A percentile compares a stretch with the other conserved stretches of the same genome.
phyloP scores from a whole-genome alignment of 2,329 filamentous ascomycete genomes.

The Sporothrix inflata region DNA sequence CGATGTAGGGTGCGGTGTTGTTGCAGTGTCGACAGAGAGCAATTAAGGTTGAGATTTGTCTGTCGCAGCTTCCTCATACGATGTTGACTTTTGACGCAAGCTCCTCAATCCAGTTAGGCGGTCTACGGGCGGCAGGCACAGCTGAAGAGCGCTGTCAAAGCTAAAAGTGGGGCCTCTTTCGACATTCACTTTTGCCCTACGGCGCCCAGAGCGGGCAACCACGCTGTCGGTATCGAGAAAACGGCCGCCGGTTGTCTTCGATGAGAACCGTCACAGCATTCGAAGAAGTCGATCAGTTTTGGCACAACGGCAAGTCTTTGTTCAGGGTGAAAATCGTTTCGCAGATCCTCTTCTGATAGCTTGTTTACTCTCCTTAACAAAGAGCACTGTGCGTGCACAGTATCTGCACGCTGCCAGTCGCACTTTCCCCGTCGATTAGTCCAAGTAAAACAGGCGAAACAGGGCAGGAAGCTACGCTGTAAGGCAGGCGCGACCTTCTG shows the following conservation, averaged over 20 bases:
- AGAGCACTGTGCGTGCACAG: conserved; percentile 28
- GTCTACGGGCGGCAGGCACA: not conserved
- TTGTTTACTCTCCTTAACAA: not conserved
- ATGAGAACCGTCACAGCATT: not conserved
- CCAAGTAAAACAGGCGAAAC: conserved; percentile 6
- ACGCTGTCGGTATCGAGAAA: conserved; percentile 17
- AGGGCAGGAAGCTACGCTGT: conserved; percentile 8
- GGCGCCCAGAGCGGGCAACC: not conserved
- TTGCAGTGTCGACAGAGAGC: not conserved
- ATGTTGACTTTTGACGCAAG: not conserved
- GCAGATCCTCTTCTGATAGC: not conserved
- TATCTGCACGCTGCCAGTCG: not conserved
- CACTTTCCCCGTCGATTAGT: not conserved
- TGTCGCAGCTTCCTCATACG: not conserved
- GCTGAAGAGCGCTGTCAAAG: not conserved
- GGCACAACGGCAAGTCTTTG: too few species aligned
- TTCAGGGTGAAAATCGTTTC: not conserved
- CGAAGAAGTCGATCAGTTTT: not conserved
- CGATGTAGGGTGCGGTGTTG: not conserved
- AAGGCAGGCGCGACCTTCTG: conserved; percentile 13
- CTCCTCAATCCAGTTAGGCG: conserved; percentile 12
- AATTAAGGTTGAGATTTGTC: not conserved
- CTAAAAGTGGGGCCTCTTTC: conserved; percentile 2
- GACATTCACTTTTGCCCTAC: not conserved
- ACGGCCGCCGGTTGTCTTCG: not conserved